Evolutionary conservation across 306 rosid species (phyloP).

Genomic region (Begonia loranthoides): DNA sequence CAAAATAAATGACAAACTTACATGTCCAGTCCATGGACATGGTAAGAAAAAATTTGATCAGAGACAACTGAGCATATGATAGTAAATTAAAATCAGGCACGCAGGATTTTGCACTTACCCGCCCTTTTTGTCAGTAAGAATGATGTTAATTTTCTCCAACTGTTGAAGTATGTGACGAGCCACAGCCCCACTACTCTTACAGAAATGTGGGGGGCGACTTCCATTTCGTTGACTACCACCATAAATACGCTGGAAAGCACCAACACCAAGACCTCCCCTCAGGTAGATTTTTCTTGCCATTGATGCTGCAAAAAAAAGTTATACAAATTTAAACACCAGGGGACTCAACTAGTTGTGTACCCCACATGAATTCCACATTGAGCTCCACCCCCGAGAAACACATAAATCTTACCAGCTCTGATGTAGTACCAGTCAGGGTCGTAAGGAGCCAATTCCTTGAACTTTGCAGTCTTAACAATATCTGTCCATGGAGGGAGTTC

Average conservation of each 20-base stretch:
- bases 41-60: too few relatives aligned
- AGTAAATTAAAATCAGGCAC: too few relatives aligned
- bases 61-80: too few relatives aligned
- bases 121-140: slow-evolving; percentile 25
- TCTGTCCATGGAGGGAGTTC: slow-evolving; percentile 49
- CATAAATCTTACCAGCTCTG: slow-evolving; percentile 24
- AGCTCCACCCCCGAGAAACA: too few relatives aligned
- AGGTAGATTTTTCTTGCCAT: slow-evolving; percentile 54
- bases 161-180: slow-evolving; percentile 42
- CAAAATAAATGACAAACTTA: too few relatives aligned
- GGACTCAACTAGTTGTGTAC: neutral
- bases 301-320: slow-evolving; percentile 20
- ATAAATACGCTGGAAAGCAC: slow-evolving; percentile 39
- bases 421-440: slow-evolving; percentile 49
- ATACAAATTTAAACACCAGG: neutral
- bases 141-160: slow-evolving; percentile 21
- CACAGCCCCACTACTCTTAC: slow-evolving; percentile 46
- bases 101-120: slow-evolving; percentile 19
- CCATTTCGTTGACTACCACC: slow-evolving; percentile 56
- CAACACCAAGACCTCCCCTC: slow-evolving; percentile 57
- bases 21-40: too few relatives aligned
- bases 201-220: slow-evolving; percentile 54
- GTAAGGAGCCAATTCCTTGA: slow-evolving; percentile 48
- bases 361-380: too few relatives aligned
- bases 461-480: slow-evolving; percentile 41